These are phyloP conservation scores for Pyrus bretschneideri DNA, from an alignment of 306 rosid genomes.

Conservation along the genomic window DNA sequence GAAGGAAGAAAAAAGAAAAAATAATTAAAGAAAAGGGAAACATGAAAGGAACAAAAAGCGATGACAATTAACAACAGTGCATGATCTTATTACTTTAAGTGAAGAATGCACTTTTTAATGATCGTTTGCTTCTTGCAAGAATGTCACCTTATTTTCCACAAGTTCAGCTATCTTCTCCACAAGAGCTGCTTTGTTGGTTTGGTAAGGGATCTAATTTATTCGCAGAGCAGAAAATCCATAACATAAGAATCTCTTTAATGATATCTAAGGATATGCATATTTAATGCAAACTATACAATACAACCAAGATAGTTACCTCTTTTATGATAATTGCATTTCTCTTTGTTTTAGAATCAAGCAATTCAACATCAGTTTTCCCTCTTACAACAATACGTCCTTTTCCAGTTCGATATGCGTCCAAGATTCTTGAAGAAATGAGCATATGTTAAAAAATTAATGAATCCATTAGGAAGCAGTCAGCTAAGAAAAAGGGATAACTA, in stretches of 20 bases:
- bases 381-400: conserved; percentile 80
- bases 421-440: conserved; percentile 51
- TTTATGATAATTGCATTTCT: conserved; percentile 70
- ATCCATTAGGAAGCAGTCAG: background rate
- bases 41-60: background rate
- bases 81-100: background rate
- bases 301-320: conserved; percentile 48
- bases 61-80: background rate
- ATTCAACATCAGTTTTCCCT: conserved; percentile 88
- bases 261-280: conserved; percentile 9
- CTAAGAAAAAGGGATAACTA: background rate
- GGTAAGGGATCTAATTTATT: conserved; percentile 81
- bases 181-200: conserved; percentile 78
- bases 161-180: conserved; percentile 97
- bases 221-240: conserved; percentile 10
- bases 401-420: conserved; percentile 92
- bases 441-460: conserved; percentile 14
- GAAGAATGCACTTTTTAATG: background rate
- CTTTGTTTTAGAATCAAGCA: conserved; percentile 78
- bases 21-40: background rate
- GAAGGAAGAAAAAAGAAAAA: conserved; percentile 5
- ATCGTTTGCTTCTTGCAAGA: background rate
- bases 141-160: conserved; percentile 80
- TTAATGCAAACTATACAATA: conserved; percentile 11
- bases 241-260: conserved; percentile 5